Base-by-base conservation (phyloP, 495 filamentous ascomycete genomes). In the Geoglossum glabrum region DNA sequence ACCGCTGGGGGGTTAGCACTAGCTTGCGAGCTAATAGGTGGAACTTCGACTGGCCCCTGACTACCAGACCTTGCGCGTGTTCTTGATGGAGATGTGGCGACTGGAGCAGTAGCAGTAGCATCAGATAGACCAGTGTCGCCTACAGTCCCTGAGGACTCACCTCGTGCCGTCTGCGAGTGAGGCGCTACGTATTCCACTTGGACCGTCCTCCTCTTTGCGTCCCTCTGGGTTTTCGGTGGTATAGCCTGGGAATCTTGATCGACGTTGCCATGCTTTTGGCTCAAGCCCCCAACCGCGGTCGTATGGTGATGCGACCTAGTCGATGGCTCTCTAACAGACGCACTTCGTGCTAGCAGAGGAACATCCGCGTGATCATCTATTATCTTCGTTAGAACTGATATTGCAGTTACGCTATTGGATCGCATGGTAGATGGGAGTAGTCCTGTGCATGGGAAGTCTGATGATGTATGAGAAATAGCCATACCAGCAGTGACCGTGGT, bases 141-240 rank as follows among this genome's bases (percentile, higher is more conserved):
- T 4, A 56, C 49, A 5, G 63, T 59, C 10, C 61, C 60, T 27
- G 68, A 61, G 9, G 69, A 59, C 60, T 86, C 83, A 52, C 82
- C 84, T 63, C 85, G 70, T 2, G 72, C 68, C 4, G 92, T 96
- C 61, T 87, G 81, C 19, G 86, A 92, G 31, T 82, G 80, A 38
- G 92, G 93, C 43, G 87, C 84, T 54, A 99, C 93, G 72, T 99
- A 99, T 71, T 99, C 92, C 13, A 97, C 87, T 69, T 99, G 92
- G 0, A 99, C 88, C 0, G 92, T 99, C 57, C 88, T 78, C 38
- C 92, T 81, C 69, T 97, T 98, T 62, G 84, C 83, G 64, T 96
- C 92, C 23, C 84, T 80, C 3, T 73, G 66, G 1, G 76, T 71
- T 69, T 87, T 84, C 74, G 74, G 62, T 80, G 82, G 7, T 43